Base-by-base conservation (phyloP, 108 stramenopile genomes). In the Nitzschia sp. region DNA sequence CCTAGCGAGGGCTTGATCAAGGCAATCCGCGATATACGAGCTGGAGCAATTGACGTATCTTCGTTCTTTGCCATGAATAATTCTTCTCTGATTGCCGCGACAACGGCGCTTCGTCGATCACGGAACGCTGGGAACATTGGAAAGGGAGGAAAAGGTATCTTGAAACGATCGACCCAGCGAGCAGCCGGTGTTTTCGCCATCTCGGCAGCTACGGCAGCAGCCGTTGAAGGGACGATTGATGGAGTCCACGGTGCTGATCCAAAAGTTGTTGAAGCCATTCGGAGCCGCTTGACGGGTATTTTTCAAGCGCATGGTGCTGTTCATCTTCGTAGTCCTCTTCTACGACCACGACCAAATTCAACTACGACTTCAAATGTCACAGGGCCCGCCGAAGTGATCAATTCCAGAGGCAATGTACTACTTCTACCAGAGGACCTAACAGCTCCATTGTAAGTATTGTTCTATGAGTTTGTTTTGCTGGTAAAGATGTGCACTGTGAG, bases 241-340 rank as follows among this genome's bases (percentile, higher is more conserved):
- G 85, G 83, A 11, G 63, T 85, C 9, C 71, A 79, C 35, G 91
- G 91, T 13, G 75, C 86, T 9, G 92, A 93, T 66, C 89, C 92
- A 15, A 69, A 73, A 9, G 54, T 93, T 8, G 84, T 91, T 31
- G 84, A 89, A 13, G 26, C 29, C 2, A 47, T 90, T 34, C 80
- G 78, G 27, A 36, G 50, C 1, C 66, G 72, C 25, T 55, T 90
- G 31, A 55, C 52, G 15, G 53, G 26, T 22, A 76, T 93, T 32
- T 90, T 93, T 48, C 62, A 79, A 50, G 72, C 75, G 1, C 92
- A 93, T 59, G 92, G 92, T 50, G 92, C 88, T 19, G 76, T 86
- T 0, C 82, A 63, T 57, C 74, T 93, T 45, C 53, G 70, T 47
- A 59, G 66, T 69, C 89, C 92, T 21, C 60, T 85, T 32, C 56